These are phyloP conservation scores for Aspergillus ochraceoroseus DNA, from an alignment of 2,329 filamentous ascomycete species.

Conservation along the genomic window DNA sequence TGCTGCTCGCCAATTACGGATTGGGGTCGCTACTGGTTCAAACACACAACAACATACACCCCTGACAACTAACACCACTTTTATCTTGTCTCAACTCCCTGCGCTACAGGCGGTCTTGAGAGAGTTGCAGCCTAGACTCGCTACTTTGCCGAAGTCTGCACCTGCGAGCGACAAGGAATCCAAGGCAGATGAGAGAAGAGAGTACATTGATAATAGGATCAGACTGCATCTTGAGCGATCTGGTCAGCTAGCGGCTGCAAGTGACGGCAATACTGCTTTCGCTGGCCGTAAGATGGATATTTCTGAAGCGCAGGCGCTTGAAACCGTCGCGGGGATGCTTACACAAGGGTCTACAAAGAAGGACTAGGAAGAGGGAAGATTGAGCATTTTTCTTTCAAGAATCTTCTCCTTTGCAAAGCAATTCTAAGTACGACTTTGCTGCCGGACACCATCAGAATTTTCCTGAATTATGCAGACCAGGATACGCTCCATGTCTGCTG, in stretches of 20 bases:
- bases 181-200: constrained; percentile 65
- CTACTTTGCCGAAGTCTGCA: constrained; percentile 37
- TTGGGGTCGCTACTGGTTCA: constrained; percentile 38
- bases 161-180: constrained; percentile 43
- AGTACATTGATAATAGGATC: constrained; percentile 79
- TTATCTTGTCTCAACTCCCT: constrained; percentile 77
- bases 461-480: constrained; percentile 26
- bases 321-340: constrained; percentile 38
- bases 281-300: constrained; percentile 39
- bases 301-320: constrained; percentile 41
- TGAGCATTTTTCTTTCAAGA: constrained; percentile 1
- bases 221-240: constrained; percentile 65
- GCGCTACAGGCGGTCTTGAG: constrained; percentile 67
- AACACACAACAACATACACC: constrained; percentile 35
- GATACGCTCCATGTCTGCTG: constrained; percentile 48
- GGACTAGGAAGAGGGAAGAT: constrained; percentile 10
- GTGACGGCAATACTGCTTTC: constrained; percentile 33
- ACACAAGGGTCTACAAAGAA: constrained; percentile 24
- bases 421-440: too few relatives aligned
- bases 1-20: constrained; percentile 45
- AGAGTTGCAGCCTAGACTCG: constrained; percentile 62
- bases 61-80: constrained; percentile 52
- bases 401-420: too few relatives aligned
- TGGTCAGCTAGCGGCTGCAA: constrained; percentile 36
- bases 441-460: too few relatives aligned